phyloP scores from a whole-genome alignment of 495 filamentous ascomycete genomes.

The Achaetomiella virescens region DNA sequence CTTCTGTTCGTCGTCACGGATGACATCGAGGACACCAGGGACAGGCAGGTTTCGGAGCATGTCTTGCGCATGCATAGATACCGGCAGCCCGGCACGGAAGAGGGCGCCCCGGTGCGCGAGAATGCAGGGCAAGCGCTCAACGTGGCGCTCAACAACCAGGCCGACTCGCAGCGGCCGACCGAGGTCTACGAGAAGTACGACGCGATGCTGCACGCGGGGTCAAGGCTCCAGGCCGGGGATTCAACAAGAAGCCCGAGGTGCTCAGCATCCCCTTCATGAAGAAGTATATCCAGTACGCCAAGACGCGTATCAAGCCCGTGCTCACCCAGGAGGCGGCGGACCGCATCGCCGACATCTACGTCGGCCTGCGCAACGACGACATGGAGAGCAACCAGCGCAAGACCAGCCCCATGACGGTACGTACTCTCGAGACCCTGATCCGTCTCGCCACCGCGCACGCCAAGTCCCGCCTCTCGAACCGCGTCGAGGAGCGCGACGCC shows the following conservation, averaged over 20 bases:
- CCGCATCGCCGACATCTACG: conserved; percentile 89
- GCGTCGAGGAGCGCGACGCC: conserved; percentile 91
- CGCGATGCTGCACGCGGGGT: conserved; percentile 93
- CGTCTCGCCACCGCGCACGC: conserved; percentile 95
- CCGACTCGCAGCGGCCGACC: conserved; percentile 62
- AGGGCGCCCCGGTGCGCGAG: conserved; percentile 92
- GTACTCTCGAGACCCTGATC: conserved; percentile 95
- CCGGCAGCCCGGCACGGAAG: conserved; percentile 87
- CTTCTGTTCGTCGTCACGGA: conserved; percentile 96
- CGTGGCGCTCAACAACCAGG: conserved; percentile 77
- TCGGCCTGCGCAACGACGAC: conserved; percentile 90
- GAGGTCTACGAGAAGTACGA: conserved; percentile 97
- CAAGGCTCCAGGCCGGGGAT: conserved; percentile 63
- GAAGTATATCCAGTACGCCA: conserved; percentile 99
- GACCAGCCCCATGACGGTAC: conserved; percentile 91
- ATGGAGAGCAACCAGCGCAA: conserved; percentile 88
- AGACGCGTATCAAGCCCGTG: conserved; percentile 82
- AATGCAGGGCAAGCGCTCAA: conserved; percentile 77
- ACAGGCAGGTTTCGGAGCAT: conserved; percentile 90
- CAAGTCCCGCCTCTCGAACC: conserved; percentile 82
- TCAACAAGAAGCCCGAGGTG: conserved; percentile 76
- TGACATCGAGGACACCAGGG: conserved; percentile 88
- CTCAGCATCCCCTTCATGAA: conserved; percentile 98
- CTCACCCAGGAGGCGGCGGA: conserved; percentile 90
- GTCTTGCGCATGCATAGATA: conserved; percentile 97